Conservation (phyloP, 495 filamentous ascomycete genomes). For the Alectoria sarmentosa region DNA sequence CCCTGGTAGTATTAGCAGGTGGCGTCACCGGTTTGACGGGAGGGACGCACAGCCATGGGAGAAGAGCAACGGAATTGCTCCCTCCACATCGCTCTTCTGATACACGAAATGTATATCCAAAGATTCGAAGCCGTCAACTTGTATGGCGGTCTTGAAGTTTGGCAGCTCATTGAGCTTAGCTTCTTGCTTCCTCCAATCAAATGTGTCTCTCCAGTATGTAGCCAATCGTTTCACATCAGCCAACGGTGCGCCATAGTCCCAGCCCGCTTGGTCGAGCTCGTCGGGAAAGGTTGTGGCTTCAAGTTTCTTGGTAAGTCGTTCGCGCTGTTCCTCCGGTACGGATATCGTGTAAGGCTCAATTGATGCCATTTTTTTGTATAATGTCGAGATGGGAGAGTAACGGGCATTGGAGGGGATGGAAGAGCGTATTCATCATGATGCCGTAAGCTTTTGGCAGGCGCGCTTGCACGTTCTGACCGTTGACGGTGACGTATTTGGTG, state of each 20-base stretch:
- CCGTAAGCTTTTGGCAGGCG: slow-evolving; percentile 1
- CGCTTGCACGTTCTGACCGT: slow-evolving; percentile 1
- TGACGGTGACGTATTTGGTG: slow-evolving; percentile 17
- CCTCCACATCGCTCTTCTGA: slow-evolving; percentile 30
- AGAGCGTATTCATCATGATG: neutral
- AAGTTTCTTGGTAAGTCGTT: slow-evolving; percentile 36
- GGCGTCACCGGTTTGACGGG: neutral
- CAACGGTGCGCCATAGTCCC: slow-evolving; percentile 37
- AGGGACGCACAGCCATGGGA: slow-evolving; percentile 36
- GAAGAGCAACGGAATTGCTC: slow-evolving; percentile 41
- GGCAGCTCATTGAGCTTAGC: slow-evolving; percentile 38
- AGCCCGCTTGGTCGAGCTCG: slow-evolving; percentile 34
- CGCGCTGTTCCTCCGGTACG: slow-evolving; percentile 34
- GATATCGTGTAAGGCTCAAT: slow-evolving; percentile 34
- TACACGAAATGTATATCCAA: slow-evolving; percentile 43
- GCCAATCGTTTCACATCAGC: slow-evolving; percentile 35
- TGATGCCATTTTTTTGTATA: slow-evolving; percentile 18
- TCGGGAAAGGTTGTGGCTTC: slow-evolving; percentile 34
- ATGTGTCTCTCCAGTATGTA: slow-evolving; percentile 36
- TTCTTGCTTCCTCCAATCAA: slow-evolving; percentile 41
- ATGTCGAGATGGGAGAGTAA: neutral
- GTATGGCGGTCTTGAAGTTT: slow-evolving; percentile 35
- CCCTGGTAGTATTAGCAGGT: slow-evolving; percentile 16
- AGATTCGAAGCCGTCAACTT: slow-evolving; percentile 36
- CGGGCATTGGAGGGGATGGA: slow-evolving; percentile 1